Evolutionary conservation across 2,329 filamentous ascomycete genomes (phyloP).

Genomic region (Sarocladiaceae sp.): DNA sequence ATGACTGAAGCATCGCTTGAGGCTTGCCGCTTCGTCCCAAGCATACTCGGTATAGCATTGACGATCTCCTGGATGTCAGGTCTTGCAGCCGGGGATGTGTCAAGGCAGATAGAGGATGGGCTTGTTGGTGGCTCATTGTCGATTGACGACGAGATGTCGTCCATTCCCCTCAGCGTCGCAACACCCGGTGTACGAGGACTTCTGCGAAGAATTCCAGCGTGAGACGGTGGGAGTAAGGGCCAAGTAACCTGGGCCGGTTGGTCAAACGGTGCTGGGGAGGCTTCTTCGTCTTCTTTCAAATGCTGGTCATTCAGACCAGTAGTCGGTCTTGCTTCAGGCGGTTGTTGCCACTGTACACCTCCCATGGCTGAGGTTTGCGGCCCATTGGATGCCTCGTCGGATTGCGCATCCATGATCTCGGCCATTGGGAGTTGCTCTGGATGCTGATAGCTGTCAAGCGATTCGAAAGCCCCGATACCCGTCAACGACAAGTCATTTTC

Average conservation of each 20-base stretch:
- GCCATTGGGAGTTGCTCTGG: background rate
- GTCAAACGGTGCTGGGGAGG: background rate
- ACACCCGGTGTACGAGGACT: background rate
- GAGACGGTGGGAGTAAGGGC: background rate
- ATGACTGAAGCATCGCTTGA: background rate
- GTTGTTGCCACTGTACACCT: background rate
- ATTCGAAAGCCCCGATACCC: background rate
- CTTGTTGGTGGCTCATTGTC: background rate
- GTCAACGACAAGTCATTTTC: background rate
- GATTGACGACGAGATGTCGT: background rate
- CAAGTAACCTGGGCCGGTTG: background rate
- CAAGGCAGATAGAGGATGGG: background rate
- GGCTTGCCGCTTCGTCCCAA: background rate
- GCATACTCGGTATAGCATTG: background rate
- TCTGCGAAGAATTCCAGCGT: background rate
- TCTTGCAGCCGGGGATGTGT: background rate
- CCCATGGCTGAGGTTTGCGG: background rate
- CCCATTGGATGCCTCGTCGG: background rate
- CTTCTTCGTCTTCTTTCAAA: too few relatives aligned
- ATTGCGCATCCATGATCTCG: background rate
- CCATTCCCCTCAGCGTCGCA: background rate
- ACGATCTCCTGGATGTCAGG: slow-evolving; percentile 2
- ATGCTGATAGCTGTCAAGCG: background rate
- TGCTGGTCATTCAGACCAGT: too few relatives aligned
- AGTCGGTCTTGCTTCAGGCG: too few relatives aligned